Evolutionary conservation across 139 green algal genomes (phyloP), one percentile per base, ranked within the genome.

Genomic region (Chlamydomonas urium): DNA sequence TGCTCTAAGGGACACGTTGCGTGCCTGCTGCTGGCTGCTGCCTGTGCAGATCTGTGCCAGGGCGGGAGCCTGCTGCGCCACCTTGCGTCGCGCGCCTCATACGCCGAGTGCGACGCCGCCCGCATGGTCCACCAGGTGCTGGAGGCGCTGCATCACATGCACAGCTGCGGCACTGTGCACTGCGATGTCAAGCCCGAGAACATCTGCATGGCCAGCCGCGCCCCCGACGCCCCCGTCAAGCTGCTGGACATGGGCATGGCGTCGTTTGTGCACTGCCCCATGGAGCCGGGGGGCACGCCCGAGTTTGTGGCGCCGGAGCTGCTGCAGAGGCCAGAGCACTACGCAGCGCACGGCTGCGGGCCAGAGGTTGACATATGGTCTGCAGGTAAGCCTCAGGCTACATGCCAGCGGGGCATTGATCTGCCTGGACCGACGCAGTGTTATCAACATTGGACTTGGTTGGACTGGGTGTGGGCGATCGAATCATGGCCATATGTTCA

Each of bases 151-250:
- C 21, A 50, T 38, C 81, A 87, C 81, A 66, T 84, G 36, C 83
- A 89, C 72, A 60, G 58, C 19, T 65, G 72, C 3, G 66, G 61
- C 4, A 72, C 83, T 37, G 73, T 85, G 26, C 83, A 89, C 72
- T 58, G 63, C 17, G 83, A 86, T 77, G 50, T 89, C 26, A 89
- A 89, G 62, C 76, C 79, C 1, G 81, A 82, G 31, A 89, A 89
- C 65, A 45, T 89, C 19, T 71, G 83, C 35, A 60, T 83, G 33
- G 61, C 45, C 21, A 75, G 24, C 72, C 79, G 77, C 60, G 57
- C 66, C 8, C 35, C 66, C 14, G 77, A 79, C 60, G 79, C 70
- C 0, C 59, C 34, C 33, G 57, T 83, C 37, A 83, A 83, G 72
- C 67, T 83, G 17, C 76, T 83, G 32, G 77, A 83, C 67, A 79